These are phyloP conservation scores for Aspergillus novoparasiticus DNA, from an alignment of 2,329 filamentous ascomycete species.

Conservation along the genomic window DNA sequence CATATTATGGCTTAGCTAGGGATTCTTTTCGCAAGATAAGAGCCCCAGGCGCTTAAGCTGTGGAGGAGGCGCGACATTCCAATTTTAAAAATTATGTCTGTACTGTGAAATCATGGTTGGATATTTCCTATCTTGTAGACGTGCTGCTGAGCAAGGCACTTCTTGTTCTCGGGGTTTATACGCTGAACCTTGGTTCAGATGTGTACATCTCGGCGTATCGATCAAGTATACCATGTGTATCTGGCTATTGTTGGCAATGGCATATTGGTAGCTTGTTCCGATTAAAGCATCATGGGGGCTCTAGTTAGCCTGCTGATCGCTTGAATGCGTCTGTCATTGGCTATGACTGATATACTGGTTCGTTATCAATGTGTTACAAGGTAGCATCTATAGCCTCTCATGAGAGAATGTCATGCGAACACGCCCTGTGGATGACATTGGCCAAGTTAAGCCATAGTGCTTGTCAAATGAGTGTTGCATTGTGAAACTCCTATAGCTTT, in stretches of 20 bases:
- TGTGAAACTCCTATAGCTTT: not conserved
- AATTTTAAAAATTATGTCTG: slow-evolving; percentile 16
- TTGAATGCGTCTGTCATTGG: not conserved
- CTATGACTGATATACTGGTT: not conserved
- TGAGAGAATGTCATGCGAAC: too few species aligned
- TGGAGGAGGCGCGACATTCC: slow-evolving; percentile 51
- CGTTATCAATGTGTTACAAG: too few species aligned
- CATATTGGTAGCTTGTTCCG: not conserved
- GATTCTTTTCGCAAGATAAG: slow-evolving; percentile 38
- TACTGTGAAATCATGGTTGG: not conserved
- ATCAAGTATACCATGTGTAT: not conserved
- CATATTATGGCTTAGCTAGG: slow-evolving; percentile 49
- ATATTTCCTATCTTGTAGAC: not conserved
- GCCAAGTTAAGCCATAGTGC: not conserved
- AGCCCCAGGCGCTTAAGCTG: slow-evolving; percentile 48
- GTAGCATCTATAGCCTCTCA: too few species aligned
- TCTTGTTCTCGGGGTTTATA: not conserved
- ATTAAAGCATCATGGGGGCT: not conserved
- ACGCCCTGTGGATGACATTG: not conserved
- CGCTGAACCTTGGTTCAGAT: not conserved
- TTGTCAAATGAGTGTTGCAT: not conserved
- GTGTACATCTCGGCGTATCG: not conserved
- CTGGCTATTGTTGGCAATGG: not conserved
- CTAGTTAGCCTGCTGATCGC: not conserved
- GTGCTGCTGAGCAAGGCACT: not conserved